A percentile compares a stretch with the other conserved stretches of the same genome.
Conservation (phyloP, 257 asterid genomes). For the Solanum corneliomulleri region DNA sequence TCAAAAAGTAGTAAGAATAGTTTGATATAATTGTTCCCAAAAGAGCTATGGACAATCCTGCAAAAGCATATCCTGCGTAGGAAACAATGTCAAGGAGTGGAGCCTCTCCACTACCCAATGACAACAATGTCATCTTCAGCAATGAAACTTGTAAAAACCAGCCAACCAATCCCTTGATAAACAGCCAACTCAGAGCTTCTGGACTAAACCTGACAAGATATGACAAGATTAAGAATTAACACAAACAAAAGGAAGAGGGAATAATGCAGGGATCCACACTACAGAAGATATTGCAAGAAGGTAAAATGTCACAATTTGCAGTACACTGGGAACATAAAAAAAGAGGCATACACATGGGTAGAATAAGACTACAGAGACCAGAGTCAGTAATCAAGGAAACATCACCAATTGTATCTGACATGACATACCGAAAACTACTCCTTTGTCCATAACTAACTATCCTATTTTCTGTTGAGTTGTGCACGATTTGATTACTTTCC, state of each 20-base stretch:
- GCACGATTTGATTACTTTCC: background rate
- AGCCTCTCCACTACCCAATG: conserved; percentile 22
- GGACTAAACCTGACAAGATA: conserved; percentile 23
- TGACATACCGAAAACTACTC: background rate
- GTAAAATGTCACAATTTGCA: background rate
- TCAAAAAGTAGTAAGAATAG: conserved; percentile 16
- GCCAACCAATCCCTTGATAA: conserved; percentile 29
- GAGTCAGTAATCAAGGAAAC: background rate
- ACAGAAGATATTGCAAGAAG: background rate
- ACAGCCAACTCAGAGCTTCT: conserved; percentile 33
- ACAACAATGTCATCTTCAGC: conserved; percentile 16
- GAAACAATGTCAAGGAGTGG: conserved; percentile 26
- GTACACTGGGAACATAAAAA: background rate
- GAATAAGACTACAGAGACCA: background rate
- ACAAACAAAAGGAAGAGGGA: background rate
- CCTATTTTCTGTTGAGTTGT: background rate
- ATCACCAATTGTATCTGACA: background rate
- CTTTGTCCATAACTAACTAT: background rate
- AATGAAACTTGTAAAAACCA: conserved; percentile 25
- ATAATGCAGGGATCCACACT: background rate
- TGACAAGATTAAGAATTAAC: background rate
- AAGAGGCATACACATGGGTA: background rate
- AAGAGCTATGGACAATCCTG: conserved; percentile 20
- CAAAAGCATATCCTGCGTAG: conserved; percentile 19
- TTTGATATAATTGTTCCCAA: conserved; percentile 14